Conservation (phyloP, 345 rosid species). For the Microcos paniculata region DNA sequence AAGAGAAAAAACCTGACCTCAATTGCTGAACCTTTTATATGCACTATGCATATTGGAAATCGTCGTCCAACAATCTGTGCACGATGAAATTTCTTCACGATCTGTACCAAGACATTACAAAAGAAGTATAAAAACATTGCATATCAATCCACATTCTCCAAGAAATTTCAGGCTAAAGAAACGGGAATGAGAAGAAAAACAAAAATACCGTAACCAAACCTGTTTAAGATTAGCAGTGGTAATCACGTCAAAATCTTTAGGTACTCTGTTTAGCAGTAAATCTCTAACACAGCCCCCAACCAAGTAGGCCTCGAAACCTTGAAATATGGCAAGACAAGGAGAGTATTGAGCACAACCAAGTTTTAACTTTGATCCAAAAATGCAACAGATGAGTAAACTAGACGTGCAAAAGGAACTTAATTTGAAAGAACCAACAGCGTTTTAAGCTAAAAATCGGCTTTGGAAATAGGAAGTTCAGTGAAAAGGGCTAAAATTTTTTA, state of each 20-base stretch:
- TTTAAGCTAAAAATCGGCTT: background rate
- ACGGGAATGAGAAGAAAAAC: background rate
- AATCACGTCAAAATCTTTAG: constrained; percentile 94
- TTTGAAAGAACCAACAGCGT: background rate
- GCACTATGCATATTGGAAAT: constrained; percentile 84
- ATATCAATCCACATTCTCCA: background rate
- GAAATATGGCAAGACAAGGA: constrained; percentile 14
- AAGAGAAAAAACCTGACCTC: constrained; percentile 71
- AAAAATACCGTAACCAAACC: constrained; percentile 36
- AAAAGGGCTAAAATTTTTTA: background rate
- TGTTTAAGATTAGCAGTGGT: constrained; percentile 77
- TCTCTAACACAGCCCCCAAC: constrained; percentile 99
- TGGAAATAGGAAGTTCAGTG: background rate
- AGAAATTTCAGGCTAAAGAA: background rate
- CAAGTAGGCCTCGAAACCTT: constrained; percentile 84
- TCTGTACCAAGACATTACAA: constrained; percentile 37
- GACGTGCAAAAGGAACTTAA: background rate
- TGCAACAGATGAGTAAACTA: no score
- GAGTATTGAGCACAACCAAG: background rate
- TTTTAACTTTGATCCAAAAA: background rate
- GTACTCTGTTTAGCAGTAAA: constrained; percentile 64
- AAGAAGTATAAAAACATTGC: constrained; percentile 11
- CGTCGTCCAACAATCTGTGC: constrained; percentile 63
- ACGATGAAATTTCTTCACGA: constrained; percentile 48
- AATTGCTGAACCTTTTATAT: constrained; percentile 48